Base-by-base conservation (phyloP, 495 filamentous ascomycete genomes). In the Neurospora sp. region DNA sequence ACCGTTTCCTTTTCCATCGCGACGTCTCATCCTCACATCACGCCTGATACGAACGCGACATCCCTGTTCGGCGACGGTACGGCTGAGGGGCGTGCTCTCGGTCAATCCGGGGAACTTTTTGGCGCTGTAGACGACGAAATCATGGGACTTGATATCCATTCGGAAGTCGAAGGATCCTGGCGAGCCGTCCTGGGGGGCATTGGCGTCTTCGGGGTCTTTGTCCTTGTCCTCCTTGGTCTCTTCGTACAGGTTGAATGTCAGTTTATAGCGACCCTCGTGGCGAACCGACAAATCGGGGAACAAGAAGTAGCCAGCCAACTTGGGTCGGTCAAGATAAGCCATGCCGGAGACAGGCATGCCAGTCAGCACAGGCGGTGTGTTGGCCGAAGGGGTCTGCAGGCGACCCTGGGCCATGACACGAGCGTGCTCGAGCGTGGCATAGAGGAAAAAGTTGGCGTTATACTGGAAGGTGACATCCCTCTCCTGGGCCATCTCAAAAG, bases 31-130 rank as follows among this genome's bases (percentile, higher is more conserved):
- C 62, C 96, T 90, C 19, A 99, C 96, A 86, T 99, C 96, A 75
- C 96, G 92, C 74, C 96, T 89, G 78, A 99, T 99, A 36, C 96
- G 92, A 54, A 99, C 96, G 73, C 96, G 94, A 81, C 96, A 99
- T 48, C 96, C 96, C 82, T 99, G 96, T 81, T 99, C 96, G 10
- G 96, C 94, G 72, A 99, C 94, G 45, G 92, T 90, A 62, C 94
- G 91, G 78, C 95, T 98, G 42, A 98, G 85, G 6, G 87, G 84
- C 0, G 96, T 99, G 82, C 94, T 97, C 82, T 96, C 94, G 2
- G 93, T 90, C 76, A 99, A 84, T 13, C 96, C 96, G 43, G 96
- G 96, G 85, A 99, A 99, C 85, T 98, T 99, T 89, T 99, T 99
- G 34, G 96, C 96, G 77, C 94, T 97, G 84, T 90, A 99, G 11